phyloP scores from a whole-genome alignment of 1,284 basidiomycete species.

The Apiotrichum porosum region DNA sequence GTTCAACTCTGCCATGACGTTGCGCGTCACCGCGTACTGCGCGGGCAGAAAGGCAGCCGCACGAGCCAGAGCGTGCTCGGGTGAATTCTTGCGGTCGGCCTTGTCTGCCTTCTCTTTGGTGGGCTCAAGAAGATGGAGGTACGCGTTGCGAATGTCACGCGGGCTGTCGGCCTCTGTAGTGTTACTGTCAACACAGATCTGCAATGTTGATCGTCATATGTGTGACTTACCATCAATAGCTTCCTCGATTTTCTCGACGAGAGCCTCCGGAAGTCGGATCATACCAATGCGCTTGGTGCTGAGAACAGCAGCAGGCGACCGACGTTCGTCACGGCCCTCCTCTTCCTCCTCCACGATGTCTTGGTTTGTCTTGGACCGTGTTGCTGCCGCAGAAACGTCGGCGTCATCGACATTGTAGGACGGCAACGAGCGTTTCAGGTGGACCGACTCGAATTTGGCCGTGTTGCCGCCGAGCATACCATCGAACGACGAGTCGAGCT shows the following conservation, averaged over 20 bases:
- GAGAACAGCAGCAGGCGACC: constrained; percentile 73
- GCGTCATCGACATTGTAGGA: neutral
- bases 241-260: constrained; percentile 47
- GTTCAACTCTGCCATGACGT: constrained; percentile 47
- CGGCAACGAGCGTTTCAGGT: too few species aligned
- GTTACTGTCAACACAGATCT: too few species aligned
- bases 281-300: constrained; percentile 67
- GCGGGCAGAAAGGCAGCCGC: constrained; percentile 50
- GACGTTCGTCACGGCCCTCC: constrained; percentile 50
- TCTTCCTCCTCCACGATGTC: neutral
- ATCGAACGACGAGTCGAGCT: too few species aligned
- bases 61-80: constrained; percentile 42
- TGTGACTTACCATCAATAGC: constrained; percentile 41
- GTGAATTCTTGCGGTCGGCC: constrained; percentile 9
- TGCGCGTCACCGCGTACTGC: constrained; percentile 49
- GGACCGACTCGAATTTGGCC: too few species aligned
- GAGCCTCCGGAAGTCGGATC: constrained; percentile 63
- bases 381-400: neutral
- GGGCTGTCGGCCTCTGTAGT: constrained; percentile 16
- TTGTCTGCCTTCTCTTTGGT: constrained; percentile 2
- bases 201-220: neutral
- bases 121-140: constrained; percentile 20
- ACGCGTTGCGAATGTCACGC: constrained; percentile 24
- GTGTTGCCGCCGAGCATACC: too few species aligned
- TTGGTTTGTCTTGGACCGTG: neutral